These are phyloP conservation scores for Fusarium albidum DNA, from an alignment of 2,329 filamentous ascomycete genomes.

Conservation along the genomic window DNA sequence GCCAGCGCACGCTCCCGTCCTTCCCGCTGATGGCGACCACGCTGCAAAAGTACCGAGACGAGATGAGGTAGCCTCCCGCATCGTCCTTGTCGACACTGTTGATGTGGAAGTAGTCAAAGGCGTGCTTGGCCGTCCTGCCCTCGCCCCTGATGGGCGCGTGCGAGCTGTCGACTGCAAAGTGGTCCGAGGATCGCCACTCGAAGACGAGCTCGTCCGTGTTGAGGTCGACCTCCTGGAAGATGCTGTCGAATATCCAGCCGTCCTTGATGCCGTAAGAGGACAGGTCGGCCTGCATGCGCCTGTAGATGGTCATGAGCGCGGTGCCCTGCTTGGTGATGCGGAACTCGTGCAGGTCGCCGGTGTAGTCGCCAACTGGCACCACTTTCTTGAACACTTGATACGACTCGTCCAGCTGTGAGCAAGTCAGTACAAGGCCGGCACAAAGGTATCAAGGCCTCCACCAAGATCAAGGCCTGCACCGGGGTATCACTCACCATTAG, in stretches of 20 bases:
- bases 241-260: slow-evolving; percentile 45
- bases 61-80: slow-evolving; percentile 63
- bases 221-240: slow-evolving; percentile 59
- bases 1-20: slow-evolving; percentile 60
- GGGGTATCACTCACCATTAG: slow-evolving; percentile 50
- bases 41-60: slow-evolving; percentile 56
- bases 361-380: slow-evolving; percentile 30
- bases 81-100: slow-evolving; percentile 62
- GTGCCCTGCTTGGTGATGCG: slow-evolving; percentile 50
- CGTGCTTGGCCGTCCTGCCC: slow-evolving; percentile 34
- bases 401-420: slow-evolving; percentile 42
- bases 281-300: slow-evolving; percentile 39
- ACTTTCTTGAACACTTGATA: slow-evolving; percentile 42
- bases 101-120: slow-evolving; percentile 66
- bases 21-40: slow-evolving; percentile 56
- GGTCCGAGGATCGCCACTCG: slow-evolving; percentile 50
- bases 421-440: too few species aligned
- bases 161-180: slow-evolving; percentile 37
- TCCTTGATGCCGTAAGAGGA: slow-evolving; percentile 32
- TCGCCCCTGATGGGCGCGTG: slow-evolving; percentile 24
- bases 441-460: too few species aligned
- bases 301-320: slow-evolving; percentile 50
- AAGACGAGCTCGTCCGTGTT: slow-evolving; percentile 57
- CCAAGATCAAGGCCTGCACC: too few species aligned
- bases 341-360: slow-evolving; percentile 49